phyloP scores from a whole-genome alignment of 1,139 yeast species.

The Yamadazyma songkhlaensis region DNA sequence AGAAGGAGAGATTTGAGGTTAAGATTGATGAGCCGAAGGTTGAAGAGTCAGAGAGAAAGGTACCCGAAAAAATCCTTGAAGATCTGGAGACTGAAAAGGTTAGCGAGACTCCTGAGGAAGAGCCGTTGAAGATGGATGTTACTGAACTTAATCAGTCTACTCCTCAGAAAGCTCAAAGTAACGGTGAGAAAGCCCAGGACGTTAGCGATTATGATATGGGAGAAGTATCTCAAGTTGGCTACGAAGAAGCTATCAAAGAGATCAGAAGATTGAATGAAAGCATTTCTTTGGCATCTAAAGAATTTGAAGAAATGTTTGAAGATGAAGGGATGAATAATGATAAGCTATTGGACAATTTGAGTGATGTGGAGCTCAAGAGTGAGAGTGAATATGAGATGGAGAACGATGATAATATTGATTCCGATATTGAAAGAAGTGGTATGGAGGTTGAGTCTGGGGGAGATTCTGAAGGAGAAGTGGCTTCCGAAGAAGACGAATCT shows the following conservation, averaged over 20 bases:
- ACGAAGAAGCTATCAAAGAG: no score
- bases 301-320: no score
- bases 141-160: constrained; percentile 2
- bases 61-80: no score
- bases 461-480: no score
- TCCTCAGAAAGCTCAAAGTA: constrained; percentile 6
- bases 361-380: neutral
- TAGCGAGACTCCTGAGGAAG: neutral
- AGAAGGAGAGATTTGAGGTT: constrained; percentile 1
- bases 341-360: neutral
- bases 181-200: no score
- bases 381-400: constrained; percentile 6
- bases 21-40: neutral
- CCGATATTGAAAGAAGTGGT: no score
- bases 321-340: neutral
- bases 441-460: no score
- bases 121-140: neutral
- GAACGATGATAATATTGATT: constrained; percentile 2
- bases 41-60: no score
- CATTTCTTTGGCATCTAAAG: no score
- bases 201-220: neutral
- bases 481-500: no score
- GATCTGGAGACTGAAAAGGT: no score
- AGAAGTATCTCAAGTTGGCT: neutral
- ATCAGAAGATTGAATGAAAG: no score